Base-by-base conservation (phyloP, 202 grass and related monocot species). In the Alloteropsis angusta region DNA sequence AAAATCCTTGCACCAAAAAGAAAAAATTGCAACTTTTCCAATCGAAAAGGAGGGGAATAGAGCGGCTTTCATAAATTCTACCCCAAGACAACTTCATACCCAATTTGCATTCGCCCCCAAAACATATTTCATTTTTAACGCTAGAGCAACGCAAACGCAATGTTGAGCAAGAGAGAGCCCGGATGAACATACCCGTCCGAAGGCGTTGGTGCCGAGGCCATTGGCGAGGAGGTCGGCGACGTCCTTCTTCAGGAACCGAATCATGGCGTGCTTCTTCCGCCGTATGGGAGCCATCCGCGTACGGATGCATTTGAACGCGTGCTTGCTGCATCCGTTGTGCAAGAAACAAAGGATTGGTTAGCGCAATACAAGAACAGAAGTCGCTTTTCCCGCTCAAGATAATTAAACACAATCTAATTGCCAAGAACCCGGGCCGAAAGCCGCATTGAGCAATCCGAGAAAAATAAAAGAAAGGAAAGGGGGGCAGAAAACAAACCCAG, bases 211-310 rank as follows among this genome's bases (percentile, higher is more conserved):
- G 58, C 91, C 90, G 37, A 84, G 90, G 61, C 86, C 86, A 62
- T 85, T 79, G 77, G 90, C 80, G 88, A 99, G 36, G 68, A 99
- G 92, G 32, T 95, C 92, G 52, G 92, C 90, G 17, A 96, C 82
- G 72, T 99, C 96, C 83, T 92, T 87, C 84, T 88, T 99, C 76
- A 96, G 21, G 88, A 92, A 93, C 5, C 96, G 56, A 48, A 93
- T 68, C 83, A 90, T 81, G 38, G 90, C 90, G 76, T 85, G 84
- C 52, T 93, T 99, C 90, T 93, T 99, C 72, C 87, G 89, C 70
- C 59, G 72, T 47, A 99, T 91, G 16, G 82, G 79, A 60, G 32
- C 82, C 63, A 96, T 42, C 86, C 96, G 88, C 72, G 36, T 88
- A 37, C 84, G 87, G 63, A 86, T 93, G 74, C 84, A 96, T 75